Evolutionary conservation across 805 yeast genomes (phyloP).

Genomic region (Nakazawaea peltata): DNA sequence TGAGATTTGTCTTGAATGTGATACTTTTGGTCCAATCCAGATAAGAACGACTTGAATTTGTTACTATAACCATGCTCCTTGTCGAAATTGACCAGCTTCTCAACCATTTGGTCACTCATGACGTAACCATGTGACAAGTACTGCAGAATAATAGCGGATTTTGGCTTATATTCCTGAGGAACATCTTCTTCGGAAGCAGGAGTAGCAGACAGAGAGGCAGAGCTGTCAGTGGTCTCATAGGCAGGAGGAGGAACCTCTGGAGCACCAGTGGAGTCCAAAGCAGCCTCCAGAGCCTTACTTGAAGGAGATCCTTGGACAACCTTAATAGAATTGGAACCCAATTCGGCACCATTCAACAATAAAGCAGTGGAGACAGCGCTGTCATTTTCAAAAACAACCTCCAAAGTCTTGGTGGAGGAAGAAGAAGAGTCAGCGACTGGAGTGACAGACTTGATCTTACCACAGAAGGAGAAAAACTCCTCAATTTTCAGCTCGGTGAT

Average conservation of each 20-base stretch:
- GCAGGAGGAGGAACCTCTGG: slow-evolving; percentile 7
- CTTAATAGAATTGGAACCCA: slow-evolving; percentile 47
- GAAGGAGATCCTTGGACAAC: slow-evolving; percentile 28
- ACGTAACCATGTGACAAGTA: slow-evolving; percentile 67
- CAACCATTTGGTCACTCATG: slow-evolving; percentile 52
- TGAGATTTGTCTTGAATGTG: slow-evolving; percentile 48
- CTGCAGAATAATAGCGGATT: slow-evolving; percentile 68
- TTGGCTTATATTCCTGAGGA: slow-evolving; percentile 72
- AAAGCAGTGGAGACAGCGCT: slow-evolving; percentile 67
- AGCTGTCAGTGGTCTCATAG: slow-evolving; percentile 11
- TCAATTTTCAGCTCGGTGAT: slow-evolving; percentile 43
- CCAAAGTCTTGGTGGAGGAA: slow-evolving; percentile 30
- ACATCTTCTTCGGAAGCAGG: slow-evolving; percentile 37
- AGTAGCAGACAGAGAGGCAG: slow-evolving; percentile 10
- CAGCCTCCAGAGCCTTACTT: slow-evolving; percentile 11
- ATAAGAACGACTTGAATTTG: slow-evolving; percentile 49
- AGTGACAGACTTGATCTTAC: slow-evolving; percentile 34
- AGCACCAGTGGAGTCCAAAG: slow-evolving; percentile 2
- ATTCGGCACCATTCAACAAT: slow-evolving; percentile 64
- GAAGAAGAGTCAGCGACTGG: slow-evolving; percentile 21
- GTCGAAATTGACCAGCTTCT: slow-evolving; percentile 56
- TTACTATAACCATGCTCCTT: slow-evolving; percentile 52
- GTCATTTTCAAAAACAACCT: slow-evolving; percentile 45
- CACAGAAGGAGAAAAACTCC: slow-evolving; percentile 73
- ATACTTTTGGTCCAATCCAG: slow-evolving; percentile 49